Evolutionary conservation across 441 rosid genomes (phyloP).

Genomic region (Corymbia citriodora): DNA sequence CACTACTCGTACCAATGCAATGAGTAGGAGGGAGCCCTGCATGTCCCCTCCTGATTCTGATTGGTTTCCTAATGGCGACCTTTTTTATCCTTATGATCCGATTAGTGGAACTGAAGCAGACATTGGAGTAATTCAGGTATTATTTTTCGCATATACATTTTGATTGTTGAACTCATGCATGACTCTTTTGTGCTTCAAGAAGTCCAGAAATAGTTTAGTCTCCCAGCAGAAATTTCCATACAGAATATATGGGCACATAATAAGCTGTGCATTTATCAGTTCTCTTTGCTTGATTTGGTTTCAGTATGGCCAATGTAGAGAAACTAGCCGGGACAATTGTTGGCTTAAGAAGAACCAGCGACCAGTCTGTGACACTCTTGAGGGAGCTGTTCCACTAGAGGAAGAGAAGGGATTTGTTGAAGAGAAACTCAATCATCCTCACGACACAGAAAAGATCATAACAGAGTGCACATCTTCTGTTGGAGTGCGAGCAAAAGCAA

Average conservation of each 20-base stretch:
- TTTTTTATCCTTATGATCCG: rapidly evolving
- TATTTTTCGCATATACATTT: neutral
- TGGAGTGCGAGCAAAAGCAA: neutral
- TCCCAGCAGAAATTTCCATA: neutral
- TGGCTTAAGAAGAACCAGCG: neutral
- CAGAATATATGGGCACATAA: neutral
- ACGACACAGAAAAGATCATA: neutral
- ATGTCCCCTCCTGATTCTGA: neutral
- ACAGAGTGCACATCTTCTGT: neutral
- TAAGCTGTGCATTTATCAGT: neutral
- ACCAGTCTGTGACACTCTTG: neutral
- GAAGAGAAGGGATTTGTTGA: neutral
- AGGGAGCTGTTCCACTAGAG: neutral
- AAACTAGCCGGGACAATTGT: neutral
- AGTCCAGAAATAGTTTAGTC: neutral
- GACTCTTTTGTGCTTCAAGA: neutral
- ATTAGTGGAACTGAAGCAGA: neutral
- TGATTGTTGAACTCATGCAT: neutral
- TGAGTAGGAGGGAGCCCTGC: rapidly evolving
- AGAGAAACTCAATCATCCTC: neutral
- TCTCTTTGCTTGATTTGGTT: neutral
- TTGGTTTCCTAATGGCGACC: neutral
- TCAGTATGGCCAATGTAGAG: neutral
- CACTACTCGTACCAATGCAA: neutral
- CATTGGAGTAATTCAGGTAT: neutral